A percentile compares a stretch with the other conserved stretches of the same genome.
Conservation (phyloP, 495 filamentous ascomycete genomes). For the Pseudomonodictys pantanalensis region DNA sequence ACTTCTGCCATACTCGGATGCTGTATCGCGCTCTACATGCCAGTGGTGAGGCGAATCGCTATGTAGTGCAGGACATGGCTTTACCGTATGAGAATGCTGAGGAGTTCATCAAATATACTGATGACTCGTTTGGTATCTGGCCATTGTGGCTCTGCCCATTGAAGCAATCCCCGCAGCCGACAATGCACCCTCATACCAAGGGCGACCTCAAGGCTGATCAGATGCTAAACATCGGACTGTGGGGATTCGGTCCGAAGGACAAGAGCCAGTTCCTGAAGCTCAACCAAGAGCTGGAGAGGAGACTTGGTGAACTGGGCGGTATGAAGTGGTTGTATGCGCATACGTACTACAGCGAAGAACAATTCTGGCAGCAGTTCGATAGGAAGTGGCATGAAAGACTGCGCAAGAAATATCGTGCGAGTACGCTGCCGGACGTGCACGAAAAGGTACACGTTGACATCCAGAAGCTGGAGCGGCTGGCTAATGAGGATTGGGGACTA, state of each 20-base stretch:
- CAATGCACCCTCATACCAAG: slow-evolving; percentile 30
- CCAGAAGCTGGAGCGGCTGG: slow-evolving; percentile 7
- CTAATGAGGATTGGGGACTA: background rate
- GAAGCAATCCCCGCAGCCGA: slow-evolving; percentile 43
- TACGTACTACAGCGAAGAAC: slow-evolving; percentile 53
- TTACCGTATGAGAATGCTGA: slow-evolving; percentile 48
- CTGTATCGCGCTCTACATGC: slow-evolving; percentile 58
- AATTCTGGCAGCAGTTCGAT: slow-evolving; percentile 53
- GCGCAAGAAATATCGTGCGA: slow-evolving; percentile 51
- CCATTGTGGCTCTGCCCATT: slow-evolving; percentile 62
- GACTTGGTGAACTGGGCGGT: slow-evolving; percentile 65
- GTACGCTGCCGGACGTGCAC: slow-evolving; percentile 50
- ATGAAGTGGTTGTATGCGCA: slow-evolving; percentile 63
- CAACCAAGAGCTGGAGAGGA: slow-evolving; percentile 65
- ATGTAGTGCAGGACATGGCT: slow-evolving; percentile 58
- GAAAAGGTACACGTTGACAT: slow-evolving; percentile 50
- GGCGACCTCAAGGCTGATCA: slow-evolving; percentile 20
- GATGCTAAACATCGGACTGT: slow-evolving; percentile 60
- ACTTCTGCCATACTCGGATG: slow-evolving; percentile 63
- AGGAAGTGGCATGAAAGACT: slow-evolving; percentile 48
- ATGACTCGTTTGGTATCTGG: slow-evolving; percentile 48
- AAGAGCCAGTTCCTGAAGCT: slow-evolving; percentile 48
- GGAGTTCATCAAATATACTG: slow-evolving; percentile 51
- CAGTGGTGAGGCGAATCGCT: slow-evolving; percentile 47
- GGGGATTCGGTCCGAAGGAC: slow-evolving; percentile 47